phyloP scores from a whole-genome alignment of 2,329 filamentous ascomycete genomes.

The Claviceps maximensis region DNA sequence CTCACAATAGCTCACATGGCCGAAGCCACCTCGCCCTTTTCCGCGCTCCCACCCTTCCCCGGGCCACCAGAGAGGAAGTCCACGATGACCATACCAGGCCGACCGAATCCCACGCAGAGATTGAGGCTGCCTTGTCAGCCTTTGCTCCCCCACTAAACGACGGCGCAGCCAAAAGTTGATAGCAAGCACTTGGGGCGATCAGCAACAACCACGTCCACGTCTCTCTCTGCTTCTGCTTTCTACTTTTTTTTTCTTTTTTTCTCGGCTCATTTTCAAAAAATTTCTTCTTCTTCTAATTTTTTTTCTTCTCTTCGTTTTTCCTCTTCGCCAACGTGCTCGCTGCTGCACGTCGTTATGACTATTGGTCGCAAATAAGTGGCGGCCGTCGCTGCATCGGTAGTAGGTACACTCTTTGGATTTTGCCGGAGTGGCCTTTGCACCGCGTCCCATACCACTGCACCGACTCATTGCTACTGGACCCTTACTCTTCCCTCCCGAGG shows the following conservation, averaged over 20 bases:
- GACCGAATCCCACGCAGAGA: neutral
- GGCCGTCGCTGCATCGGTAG: neutral
- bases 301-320: neutral
- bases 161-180: neutral
- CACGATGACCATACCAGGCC: neutral
- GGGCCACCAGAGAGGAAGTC: neutral
- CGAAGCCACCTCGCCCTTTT: neutral
- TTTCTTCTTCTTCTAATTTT: neutral
- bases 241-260: neutral
- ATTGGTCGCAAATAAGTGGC: neutral
- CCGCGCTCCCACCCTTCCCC: neutral
- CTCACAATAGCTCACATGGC: neutral
- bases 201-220: neutral
- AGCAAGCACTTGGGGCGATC: neutral
- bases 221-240: neutral
- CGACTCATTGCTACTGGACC: neutral
- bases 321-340: neutral
- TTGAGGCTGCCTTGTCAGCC: neutral
- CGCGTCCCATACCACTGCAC: neutral
- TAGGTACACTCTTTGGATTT: neutral
- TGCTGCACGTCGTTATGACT: slow-evolving; percentile 1
- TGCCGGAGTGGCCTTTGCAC: neutral
- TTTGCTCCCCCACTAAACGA: neutral
- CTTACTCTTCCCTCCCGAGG: neutral
- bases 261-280: too few species aligned